Evolutionary conservation across 169 alveolate species (phyloP), one percentile per base, ranked within the genome.

Genomic region (Cryptosporidium tyzzeri): DNA sequence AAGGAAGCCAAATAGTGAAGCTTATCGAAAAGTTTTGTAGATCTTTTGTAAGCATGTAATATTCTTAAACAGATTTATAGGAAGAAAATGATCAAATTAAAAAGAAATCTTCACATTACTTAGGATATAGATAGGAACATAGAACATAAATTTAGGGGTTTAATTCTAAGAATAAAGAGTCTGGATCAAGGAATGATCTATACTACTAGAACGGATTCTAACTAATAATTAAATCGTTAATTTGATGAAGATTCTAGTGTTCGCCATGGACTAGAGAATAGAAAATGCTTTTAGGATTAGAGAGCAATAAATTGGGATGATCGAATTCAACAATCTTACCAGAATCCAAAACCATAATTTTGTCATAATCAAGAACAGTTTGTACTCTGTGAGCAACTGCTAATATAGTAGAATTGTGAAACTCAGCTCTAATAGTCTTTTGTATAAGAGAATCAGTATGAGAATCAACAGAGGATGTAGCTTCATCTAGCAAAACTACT

Each of bases 331-430:
- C 91, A 1, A 93, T 92, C 55, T 65, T 84, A 9, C 98, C 98
- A 58, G 94, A 92, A 55, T 92, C 94, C 74, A 96, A 58, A 4
- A 96, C 97, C 37, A 96, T 70, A 35, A 95, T 91, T 85, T 71
- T 87, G 91, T 94, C 96, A 69, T 69, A 85, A 85, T 95, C 96
- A 14, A 93, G 74, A 51, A 95, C 93, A 0, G 97, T 95, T 44
- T 93, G 93, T 14, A 95, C 84, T 48, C 97, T 80, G 85, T 95
- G 97, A 8, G 97, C 97, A 48, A 95, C 94, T 4, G 95, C 92
- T 45, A 95, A 70, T 59, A 95, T 84, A 5, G 96, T 94, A n/a
- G 92, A 84, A 41, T 51, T 80, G 5, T n/a, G 41, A 37, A 95
- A 86, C 51, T 92, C 84, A 48, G 86, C 65, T 37, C 94, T 91